Conservation (phyloP, 23 red algal genomes). For the Gracilaria domingensis region DNA sequence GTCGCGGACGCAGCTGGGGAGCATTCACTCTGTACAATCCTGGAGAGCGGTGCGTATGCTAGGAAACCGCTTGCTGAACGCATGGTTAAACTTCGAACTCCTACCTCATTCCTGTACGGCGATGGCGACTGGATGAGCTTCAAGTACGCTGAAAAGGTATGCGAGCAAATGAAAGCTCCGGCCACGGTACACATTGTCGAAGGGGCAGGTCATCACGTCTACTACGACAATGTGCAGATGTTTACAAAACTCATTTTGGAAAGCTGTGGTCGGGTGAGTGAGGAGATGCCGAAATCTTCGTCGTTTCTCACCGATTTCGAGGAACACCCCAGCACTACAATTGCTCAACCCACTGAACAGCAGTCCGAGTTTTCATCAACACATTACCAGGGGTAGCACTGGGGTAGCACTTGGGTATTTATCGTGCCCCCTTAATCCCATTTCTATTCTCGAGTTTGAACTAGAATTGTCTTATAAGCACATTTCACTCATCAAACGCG, state of each 20-base stretch:
- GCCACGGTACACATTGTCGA: conserved; percentile 28
- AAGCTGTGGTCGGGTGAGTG: neutral
- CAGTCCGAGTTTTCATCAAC: neutral
- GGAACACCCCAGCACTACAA: neutral
- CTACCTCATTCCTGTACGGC: conserved; percentile 77
- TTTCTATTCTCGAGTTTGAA: no score
- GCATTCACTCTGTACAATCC: conserved; percentile 69
- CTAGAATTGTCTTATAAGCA: no score
- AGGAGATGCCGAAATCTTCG: neutral
- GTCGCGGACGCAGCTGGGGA: conserved; percentile 62
- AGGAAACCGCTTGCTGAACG: conserved; percentile 63
- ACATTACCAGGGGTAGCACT: neutral
- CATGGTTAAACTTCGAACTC: conserved; percentile 28
- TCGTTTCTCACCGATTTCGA: neutral
- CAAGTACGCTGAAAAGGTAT: conserved; percentile 30
- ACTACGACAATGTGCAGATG: conserved; percentile 52
- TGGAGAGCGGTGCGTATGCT: conserved; percentile 80
- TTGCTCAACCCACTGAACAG: neutral
- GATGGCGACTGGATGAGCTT: conserved; percentile 81
- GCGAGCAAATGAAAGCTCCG: conserved; percentile 40
- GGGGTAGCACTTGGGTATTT: no score
- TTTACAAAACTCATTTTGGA: conserved; percentile 45
- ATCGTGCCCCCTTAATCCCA: no score
- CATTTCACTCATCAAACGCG: no score
- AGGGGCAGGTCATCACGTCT: conserved; percentile 73